These are phyloP conservation scores for Aspergillus terreus DNA, from an alignment of 2,329 filamentous ascomycete genomes.

Conservation along the genomic window DNA sequence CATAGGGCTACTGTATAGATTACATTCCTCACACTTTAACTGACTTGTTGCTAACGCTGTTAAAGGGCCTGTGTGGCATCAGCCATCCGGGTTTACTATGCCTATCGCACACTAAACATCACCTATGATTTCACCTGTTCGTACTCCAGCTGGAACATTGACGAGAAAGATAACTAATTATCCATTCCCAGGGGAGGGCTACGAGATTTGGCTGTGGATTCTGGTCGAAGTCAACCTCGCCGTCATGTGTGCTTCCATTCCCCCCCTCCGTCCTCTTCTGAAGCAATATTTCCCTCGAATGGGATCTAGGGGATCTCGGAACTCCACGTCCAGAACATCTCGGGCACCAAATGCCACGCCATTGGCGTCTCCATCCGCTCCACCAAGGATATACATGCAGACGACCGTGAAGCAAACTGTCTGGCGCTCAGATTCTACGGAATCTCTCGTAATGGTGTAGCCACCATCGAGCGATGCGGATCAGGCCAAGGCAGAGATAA, in stretches of 20 bases:
- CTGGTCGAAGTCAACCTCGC: conserved; percentile 5
- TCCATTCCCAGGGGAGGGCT: not conserved
- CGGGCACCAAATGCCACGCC: too few relatives aligned
- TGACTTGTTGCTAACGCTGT: not conserved
- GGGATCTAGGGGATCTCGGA: not conserved
- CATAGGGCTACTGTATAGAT: conserved; percentile 2
- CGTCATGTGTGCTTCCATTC: conserved; percentile 4
- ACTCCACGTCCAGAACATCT: not conserved
- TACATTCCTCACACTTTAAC: not conserved
- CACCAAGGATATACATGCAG: too few relatives aligned
- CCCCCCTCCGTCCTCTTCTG: conserved; percentile 3
- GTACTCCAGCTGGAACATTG: not conserved
- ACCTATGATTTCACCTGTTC: conserved; percentile 4
- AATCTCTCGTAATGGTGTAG: too few relatives aligned
- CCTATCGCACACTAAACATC: conserved; percentile 1
- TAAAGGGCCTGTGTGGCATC: conserved; percentile 3
- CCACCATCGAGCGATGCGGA: too few relatives aligned
- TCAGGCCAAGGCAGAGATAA: too few relatives aligned
- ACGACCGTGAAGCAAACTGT: too few relatives aligned
- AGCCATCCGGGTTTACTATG: conserved; percentile 1
- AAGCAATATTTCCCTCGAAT: not conserved
- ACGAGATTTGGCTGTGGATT: conserved; percentile 3
- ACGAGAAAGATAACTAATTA: too few relatives aligned
- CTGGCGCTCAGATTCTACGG: too few relatives aligned
- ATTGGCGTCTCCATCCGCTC: too few relatives aligned